Percentiles rank a stretch among this genome's conserved stretches.
These are phyloP conservation scores for Globisporangium yorkense DNA, from an alignment of 352 stramenopile genomes.

Conservation along the genomic window DNA sequence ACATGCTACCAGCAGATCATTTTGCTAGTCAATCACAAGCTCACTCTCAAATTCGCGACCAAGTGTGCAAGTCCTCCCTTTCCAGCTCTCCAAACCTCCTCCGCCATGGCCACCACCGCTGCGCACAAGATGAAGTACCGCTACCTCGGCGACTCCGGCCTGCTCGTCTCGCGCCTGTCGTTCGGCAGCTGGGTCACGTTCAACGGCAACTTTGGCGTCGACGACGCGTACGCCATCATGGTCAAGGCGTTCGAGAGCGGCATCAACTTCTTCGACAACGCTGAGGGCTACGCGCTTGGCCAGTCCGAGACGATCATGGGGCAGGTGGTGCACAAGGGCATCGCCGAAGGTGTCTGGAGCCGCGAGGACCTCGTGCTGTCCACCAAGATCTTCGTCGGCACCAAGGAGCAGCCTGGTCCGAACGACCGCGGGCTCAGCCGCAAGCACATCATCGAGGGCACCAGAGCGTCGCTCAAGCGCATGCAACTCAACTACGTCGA, in stretches of 20 bases:
- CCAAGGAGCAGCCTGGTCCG: slow-evolving; percentile 6
- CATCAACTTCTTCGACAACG: slow-evolving; percentile 56
- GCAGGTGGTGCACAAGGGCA: slow-evolving; percentile 16
- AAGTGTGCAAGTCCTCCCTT: too few species aligned
- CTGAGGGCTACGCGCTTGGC: slow-evolving; percentile 27
- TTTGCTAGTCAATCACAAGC: too few species aligned
- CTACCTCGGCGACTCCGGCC: slow-evolving; percentile 21
- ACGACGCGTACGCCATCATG: slow-evolving; percentile 26
- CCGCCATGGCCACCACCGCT: too few species aligned
- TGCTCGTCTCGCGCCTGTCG: slow-evolving; percentile 33
- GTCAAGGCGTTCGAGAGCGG: slow-evolving; percentile 24
- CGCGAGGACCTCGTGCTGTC: slow-evolving; percentile 47
- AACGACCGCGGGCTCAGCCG: slow-evolving; percentile 25
- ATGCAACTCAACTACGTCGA: slow-evolving; percentile 40
- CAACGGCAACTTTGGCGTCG: slow-evolving; percentile 11
- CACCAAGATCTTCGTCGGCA: slow-evolving; percentile 50
- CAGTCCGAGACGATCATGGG: slow-evolving; percentile 28
- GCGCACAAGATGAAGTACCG: slow-evolving; percentile 21
- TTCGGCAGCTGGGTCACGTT: slow-evolving; percentile 27
- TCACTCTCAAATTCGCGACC: too few species aligned
- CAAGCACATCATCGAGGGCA: slow-evolving; percentile 45
- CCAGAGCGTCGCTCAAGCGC: slow-evolving; percentile 31
- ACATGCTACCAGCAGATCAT: too few species aligned
- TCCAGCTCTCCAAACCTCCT: too few species aligned
- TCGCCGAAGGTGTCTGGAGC: slow-evolving; percentile 16